Evolutionary conservation across 108 stramenopile genomes (phyloP), one percentile per base, ranked within the genome.

Genomic region (Cyclotella atomus): DNA sequence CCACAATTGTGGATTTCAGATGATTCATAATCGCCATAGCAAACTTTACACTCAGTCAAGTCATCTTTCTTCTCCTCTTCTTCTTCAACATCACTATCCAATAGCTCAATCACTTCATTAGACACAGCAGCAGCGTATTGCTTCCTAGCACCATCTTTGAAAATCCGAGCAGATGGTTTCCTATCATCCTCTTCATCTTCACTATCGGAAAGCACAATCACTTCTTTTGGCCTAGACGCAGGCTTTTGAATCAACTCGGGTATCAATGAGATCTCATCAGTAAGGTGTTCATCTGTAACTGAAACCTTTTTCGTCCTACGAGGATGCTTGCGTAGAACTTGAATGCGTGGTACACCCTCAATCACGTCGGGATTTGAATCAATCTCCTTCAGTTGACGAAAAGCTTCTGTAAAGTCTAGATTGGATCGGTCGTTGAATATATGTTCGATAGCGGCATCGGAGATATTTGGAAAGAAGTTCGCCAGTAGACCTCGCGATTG

Each of bases 11-110:
- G 23, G 21, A 63, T 62, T 5, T 50, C 71, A 36, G 71, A 63
- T 50, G 20, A 17, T 17, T 17, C 46, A 47, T 63, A 72, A 34
- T 72, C 71, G 10, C 47, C 71, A 16, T 38, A 72, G 71, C 71
- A 72, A 44, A 60, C 64, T 49, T 20, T 7, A 17, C 73, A 73
- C 34, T 65, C 73, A 9, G 43, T 44, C 53, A 36, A 44, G 10
- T 52, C 61, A 6, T 50, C 60, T 16, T 63, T 50, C 28, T 36
- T 34, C 36, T 25, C 71, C 23, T 72, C 71, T 17, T 62, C 71
- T 2, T 69, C 68, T 23, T 46, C 46, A 28, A 14, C 27, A 38
- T 72, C 71, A 25, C 15, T 38, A 24, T 2, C 30, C 34, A 30
- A 25, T 24, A 60, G 23, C 28, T 72, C 33, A 62, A 56, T 57